Evolutionary conservation across 148 eudicot species (phyloP).

Genomic region (Pouteria glomerata): DNA sequence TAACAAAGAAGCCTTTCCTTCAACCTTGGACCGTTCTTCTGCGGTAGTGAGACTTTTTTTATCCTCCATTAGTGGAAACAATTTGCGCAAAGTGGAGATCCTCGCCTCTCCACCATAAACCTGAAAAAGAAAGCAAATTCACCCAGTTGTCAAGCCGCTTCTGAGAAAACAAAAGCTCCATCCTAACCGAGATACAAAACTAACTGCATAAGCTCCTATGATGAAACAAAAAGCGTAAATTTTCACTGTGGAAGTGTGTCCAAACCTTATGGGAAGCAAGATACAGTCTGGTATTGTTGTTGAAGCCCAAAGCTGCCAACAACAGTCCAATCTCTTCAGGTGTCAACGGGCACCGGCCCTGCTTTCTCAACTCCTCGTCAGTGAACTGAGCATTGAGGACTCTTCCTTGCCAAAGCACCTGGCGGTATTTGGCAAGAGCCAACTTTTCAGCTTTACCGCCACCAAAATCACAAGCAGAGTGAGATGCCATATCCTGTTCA

Average conservation of each 20-base stretch:
- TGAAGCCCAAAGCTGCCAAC: conserved; percentile 87
- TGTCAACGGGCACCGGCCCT: conserved; percentile 95
- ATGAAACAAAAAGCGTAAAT: background rate
- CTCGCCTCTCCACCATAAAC: conserved; percentile 90
- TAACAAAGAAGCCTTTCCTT: conserved; percentile 89
- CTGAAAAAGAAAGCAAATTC: conserved; percentile 25
- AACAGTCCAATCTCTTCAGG: conserved; percentile 96
- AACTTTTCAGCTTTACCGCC: conserved; percentile 92
- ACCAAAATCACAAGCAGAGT: conserved; percentile 98
- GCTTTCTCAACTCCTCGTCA: conserved; percentile 84
- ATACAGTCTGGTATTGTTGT: conserved; percentile 80
- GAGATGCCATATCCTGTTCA: conserved; percentile 99
- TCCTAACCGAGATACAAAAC: background rate
- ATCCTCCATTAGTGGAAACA: conserved; percentile 87
- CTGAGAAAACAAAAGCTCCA: background rate
- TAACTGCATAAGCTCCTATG: background rate
- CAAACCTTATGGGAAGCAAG: conserved; percentile 98
- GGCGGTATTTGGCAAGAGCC: conserved; percentile 87
- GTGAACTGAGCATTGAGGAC: conserved; percentile 93
- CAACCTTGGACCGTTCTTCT: conserved; percentile 65
- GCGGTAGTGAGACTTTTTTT: conserved; percentile 85
- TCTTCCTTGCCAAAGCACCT: conserved; percentile 91
- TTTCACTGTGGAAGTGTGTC: background rate
- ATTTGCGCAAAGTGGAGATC: conserved; percentile 54
- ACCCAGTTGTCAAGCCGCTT: background rate